These are phyloP conservation scores for Blastobotrys petasosporus DNA, from an alignment of 1,139 yeast species.

Conservation along the genomic window DNA sequence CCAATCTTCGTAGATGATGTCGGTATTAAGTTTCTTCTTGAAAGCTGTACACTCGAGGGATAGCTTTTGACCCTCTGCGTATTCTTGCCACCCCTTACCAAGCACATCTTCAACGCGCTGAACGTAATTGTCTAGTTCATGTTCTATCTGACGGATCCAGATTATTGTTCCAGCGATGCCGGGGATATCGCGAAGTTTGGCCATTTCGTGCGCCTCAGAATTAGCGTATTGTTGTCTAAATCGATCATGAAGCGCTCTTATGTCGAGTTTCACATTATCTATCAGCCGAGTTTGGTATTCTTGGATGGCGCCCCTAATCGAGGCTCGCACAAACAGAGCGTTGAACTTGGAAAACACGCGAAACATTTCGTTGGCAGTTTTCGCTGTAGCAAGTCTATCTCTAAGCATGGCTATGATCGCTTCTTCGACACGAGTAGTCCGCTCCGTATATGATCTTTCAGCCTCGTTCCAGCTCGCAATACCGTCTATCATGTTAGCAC, in stretches of 20 bases:
- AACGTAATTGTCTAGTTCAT: conserved; percentile 39
- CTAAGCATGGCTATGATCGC: conserved; percentile 40
- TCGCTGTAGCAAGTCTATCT: conserved; percentile 36
- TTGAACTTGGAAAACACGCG: conserved; percentile 44
- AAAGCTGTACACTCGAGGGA: conserved; percentile 46
- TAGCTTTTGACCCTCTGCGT: conserved; percentile 66
- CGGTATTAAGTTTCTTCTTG: conserved; percentile 42
- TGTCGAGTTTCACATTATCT: conserved; percentile 43
- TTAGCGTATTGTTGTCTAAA: conserved; percentile 34
- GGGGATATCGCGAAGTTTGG: conserved; percentile 43
- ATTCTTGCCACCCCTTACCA: conserved; percentile 70
- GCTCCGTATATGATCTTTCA: conserved; percentile 39
- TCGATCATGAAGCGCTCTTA: conserved; percentile 39
- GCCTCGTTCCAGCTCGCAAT: conserved; percentile 38
- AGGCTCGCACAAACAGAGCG: conserved; percentile 44
- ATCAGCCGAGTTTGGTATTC: conserved; percentile 50
- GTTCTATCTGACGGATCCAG: conserved; percentile 47
- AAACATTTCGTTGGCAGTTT: conserved; percentile 46
- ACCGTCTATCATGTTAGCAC: conserved; percentile 25
- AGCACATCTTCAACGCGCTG: conserved; percentile 47
- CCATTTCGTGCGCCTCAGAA: conserved; percentile 34
- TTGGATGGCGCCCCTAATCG: conserved; percentile 48
- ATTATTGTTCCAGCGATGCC: conserved; percentile 42
- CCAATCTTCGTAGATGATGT: conserved; percentile 47
- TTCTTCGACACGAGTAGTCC: conserved; percentile 43